A percentile compares a stretch with the other conserved stretches of the same genome.
phyloP scores from a whole-genome alignment of 1,284 basidiomycete species.

The Boletus albobrunnescens region DNA sequence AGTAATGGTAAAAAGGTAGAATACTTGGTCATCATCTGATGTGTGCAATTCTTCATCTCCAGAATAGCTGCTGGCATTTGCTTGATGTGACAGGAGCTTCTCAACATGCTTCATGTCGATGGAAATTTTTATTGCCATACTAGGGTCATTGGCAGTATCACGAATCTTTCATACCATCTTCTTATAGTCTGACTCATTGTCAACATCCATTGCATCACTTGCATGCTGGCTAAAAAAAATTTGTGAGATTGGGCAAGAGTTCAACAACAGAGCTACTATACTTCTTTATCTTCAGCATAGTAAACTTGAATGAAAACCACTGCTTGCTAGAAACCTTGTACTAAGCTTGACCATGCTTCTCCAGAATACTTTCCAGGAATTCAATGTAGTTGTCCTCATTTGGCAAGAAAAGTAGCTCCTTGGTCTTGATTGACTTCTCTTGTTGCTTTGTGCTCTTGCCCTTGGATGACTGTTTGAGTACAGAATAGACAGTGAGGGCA shows the following conservation, averaged over 20 bases:
- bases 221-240: background rate
- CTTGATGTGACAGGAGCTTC: background rate
- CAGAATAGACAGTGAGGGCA: background rate
- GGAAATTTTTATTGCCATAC: background rate
- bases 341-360: conserved; percentile 6
- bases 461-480: background rate
- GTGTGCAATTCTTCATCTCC: fast-evolving
- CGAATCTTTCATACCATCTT: conserved; percentile 12
- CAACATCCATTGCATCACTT: conserved; percentile 11
- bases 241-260: background rate
- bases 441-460: background rate
- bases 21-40: background rate
- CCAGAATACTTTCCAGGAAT: conserved; percentile 5
- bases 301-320: background rate
- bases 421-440: conserved; percentile 2
- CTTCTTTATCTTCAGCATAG: background rate
- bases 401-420: background rate
- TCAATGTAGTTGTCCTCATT: conserved; percentile 1
- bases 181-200: conserved; percentile 15
- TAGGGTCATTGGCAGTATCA: background rate
- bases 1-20: background rate
- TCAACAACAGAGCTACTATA: background rate
- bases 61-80: background rate
- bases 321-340: background rate
- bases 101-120: background rate